Conservation (phyloP, 768 basidiomycete species). For the Pisolithus marmoratus region DNA sequence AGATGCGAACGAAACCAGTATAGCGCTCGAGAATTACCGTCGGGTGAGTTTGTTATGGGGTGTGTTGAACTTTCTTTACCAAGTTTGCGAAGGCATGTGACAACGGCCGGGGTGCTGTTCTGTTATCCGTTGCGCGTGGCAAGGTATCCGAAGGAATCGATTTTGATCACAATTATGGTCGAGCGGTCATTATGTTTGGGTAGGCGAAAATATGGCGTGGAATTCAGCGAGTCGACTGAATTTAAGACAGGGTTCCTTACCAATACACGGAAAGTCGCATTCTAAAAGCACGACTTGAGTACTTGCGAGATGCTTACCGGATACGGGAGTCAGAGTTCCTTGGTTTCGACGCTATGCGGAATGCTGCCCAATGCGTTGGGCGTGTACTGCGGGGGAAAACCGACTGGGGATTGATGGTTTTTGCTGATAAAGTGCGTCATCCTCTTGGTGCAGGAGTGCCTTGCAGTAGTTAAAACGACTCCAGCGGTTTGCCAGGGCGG, state of each 20-base stretch:
- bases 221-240: conserved; percentile 1
- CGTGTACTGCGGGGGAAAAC: conserved; percentile 97
- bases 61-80: neutral
- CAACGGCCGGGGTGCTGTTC: conserved; percentile 94
- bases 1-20: conserved; percentile 97
- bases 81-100: conserved; percentile 74
- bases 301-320: conserved; percentile 95
- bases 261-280: conserved; percentile 99
- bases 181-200: conserved; percentile 99
- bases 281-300: conserved; percentile 93
- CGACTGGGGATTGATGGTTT: conserved; percentile 99
- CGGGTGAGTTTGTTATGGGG: conserved; percentile 47
- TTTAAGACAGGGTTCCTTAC: conserved; percentile 69
- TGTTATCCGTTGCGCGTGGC: conserved; percentile 95
- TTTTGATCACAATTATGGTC: conserved; percentile 99
- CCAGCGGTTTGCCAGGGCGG: conserved; percentile 86
- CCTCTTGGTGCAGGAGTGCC: neutral
- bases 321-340: conserved; percentile 98
- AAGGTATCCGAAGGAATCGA: conserved; percentile 99
- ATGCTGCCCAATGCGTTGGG: conserved; percentile 98
- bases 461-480: conserved; percentile 1
- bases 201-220: conserved; percentile 28
- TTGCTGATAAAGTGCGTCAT: conserved; percentile 87
- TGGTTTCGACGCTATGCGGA: conserved; percentile 99
- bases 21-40: conserved; percentile 95